A percentile compares a stretch with the other conserved stretches of the same genome.
Evolutionary conservation across 768 basidiomycete genomes (phyloP).

Genomic region (Kwoniella pini): DNA sequence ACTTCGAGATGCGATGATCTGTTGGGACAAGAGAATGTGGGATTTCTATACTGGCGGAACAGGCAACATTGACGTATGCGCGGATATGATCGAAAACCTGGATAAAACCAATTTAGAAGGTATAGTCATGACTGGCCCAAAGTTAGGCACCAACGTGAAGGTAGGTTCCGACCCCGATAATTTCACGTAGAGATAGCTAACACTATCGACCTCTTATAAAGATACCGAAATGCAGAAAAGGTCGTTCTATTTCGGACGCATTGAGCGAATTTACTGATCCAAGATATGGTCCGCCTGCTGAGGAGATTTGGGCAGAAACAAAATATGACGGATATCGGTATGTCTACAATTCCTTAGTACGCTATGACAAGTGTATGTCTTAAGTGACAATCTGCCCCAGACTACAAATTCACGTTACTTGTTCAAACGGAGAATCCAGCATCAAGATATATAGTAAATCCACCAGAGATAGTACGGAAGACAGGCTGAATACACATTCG

Average conservation of each 20-base stretch:
- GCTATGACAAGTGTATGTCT: too few species aligned
- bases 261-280: conserved; percentile 57
- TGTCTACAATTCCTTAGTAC: conserved; percentile 6
- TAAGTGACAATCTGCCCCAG: conserved; percentile 23
- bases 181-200: too few species aligned
- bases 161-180: too few species aligned
- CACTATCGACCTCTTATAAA: conserved; percentile 35
- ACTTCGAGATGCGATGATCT: conserved; percentile 66
- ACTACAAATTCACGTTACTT: conserved; percentile 83
- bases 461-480: conserved; percentile 74
- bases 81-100: conserved; percentile 46
- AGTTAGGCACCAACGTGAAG: conserved; percentile 66
- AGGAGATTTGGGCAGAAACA: conserved; percentile 76
- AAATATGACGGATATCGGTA: conserved; percentile 91
- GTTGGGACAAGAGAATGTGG: conserved; percentile 69
- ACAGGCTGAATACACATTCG: conserved; percentile 68
- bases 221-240: conserved; percentile 85
- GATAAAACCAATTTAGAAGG: conserved; percentile 48
- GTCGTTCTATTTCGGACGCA: conserved; percentile 63
- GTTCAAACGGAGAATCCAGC: conserved; percentile 46
- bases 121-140: conserved; percentile 54
- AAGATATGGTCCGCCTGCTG: conserved; percentile 31
- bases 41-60: conserved; percentile 60
- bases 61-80: conserved; percentile 65
- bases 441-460: conserved; percentile 89